These are phyloP conservation scores for Dichomitus squalens DNA, from an alignment of 1,284 basidiomycete genomes.

Conservation along the genomic window DNA sequence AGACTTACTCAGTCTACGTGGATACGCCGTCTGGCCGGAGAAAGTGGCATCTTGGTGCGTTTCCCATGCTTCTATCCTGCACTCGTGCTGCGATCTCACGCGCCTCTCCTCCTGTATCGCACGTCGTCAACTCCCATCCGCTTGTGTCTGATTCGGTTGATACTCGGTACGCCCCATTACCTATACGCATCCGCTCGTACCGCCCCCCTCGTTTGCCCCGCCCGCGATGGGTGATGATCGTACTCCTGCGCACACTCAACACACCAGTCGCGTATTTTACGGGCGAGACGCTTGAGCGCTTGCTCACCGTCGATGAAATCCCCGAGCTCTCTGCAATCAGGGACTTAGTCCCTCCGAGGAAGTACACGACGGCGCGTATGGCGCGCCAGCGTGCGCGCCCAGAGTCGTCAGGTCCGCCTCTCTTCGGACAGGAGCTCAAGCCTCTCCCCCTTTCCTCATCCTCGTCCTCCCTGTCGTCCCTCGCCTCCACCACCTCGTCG, in stretches of 20 bases:
- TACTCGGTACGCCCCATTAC: neutral
- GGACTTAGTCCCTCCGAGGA: constrained; percentile 51
- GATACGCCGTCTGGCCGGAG: constrained; percentile 60
- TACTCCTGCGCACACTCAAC: constrained; percentile 5
- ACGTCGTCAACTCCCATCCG: neutral
- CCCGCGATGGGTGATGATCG: neutral
- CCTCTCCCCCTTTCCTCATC: neutral
- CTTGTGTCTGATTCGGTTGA: neutral
- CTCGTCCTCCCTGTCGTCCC: neutral
- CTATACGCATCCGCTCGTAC: constrained; percentile 1
- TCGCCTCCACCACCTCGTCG: neutral
- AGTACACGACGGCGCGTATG: constrained; percentile 35
- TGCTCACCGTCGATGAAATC: constrained; percentile 67
- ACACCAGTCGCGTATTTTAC: constrained; percentile 71
- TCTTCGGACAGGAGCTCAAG: constrained; percentile 5
- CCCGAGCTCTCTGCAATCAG: constrained; percentile 51
- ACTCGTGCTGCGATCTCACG: neutral
- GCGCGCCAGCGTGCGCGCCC: constrained; percentile 31
- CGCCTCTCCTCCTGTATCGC: neutral
- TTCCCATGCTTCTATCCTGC: constrained; percentile 7
- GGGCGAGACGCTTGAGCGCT: constrained; percentile 62
- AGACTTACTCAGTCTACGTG: constrained; percentile 79
- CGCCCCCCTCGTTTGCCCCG: constrained; percentile 6
- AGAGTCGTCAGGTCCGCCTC: constrained; percentile 10
- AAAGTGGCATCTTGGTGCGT: constrained; percentile 81